Evolutionary conservation across 371 early-diverging fungal species (phyloP).

Genomic region (Catenaria anguillulae): DNA sequence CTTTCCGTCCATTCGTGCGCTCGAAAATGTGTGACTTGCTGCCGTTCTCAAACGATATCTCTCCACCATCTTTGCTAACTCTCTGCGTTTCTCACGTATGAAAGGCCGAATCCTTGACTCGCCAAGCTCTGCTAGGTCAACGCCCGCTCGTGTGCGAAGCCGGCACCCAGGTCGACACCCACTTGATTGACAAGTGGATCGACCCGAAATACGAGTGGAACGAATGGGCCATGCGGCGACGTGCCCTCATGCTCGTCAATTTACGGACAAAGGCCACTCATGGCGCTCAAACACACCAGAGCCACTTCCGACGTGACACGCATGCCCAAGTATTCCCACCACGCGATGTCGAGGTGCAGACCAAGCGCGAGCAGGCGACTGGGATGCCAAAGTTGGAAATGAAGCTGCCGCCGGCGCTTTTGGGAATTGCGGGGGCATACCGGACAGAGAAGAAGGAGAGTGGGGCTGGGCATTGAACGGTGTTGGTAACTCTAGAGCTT

Average conservation of each 20-base stretch:
- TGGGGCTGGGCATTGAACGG: no score
- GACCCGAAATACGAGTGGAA: conserved; percentile 38
- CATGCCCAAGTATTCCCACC: conserved; percentile 36
- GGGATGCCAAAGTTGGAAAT: conserved; percentile 14
- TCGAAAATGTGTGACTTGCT: conserved; percentile 23
- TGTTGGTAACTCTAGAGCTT: no score
- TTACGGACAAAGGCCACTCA: conserved; percentile 31
- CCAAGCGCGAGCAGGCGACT: conserved; percentile 18
- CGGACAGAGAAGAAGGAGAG: no score
- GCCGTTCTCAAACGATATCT: no score
- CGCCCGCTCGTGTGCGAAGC: conserved; percentile 29
- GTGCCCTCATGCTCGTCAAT: conserved; percentile 33
- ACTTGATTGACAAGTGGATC: conserved; percentile 24
- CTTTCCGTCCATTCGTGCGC: conserved; percentile 36
- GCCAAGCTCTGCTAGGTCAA: conserved; percentile 26
- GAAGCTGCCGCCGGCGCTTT: background rate
- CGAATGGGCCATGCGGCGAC: conserved; percentile 37
- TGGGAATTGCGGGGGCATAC: no score
- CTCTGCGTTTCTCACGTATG: background rate
- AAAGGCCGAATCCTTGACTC: conserved; percentile 29
- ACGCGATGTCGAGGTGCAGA: conserved; percentile 23
- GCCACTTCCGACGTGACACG: conserved; percentile 27
- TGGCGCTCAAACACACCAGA: conserved; percentile 24
- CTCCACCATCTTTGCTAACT: background rate
- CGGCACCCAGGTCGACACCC: conserved; percentile 34